A percentile compares a stretch with the other conserved stretches of the same genome.
Conservation (phyloP, 805 yeast species). For the Wickerhamomyces canadensis region DNA sequence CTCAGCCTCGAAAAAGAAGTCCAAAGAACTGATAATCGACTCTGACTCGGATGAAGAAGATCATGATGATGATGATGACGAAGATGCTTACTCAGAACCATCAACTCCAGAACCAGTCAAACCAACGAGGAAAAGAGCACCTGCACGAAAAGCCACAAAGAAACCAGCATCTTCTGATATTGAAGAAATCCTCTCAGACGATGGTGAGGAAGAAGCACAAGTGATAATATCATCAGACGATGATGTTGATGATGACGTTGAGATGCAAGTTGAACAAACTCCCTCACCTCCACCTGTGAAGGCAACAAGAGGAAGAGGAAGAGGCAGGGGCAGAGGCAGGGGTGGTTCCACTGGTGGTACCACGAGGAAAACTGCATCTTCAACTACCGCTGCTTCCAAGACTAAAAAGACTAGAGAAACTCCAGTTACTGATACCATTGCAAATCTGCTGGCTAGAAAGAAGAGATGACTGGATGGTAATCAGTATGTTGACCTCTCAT, state of each 20-base stretch:
- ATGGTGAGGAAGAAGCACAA: not conserved
- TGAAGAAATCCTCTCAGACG: not conserved
- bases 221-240: not conserved
- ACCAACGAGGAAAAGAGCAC: not conserved
- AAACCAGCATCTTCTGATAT: not conserved
- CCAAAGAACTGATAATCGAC: constrained; percentile 19
- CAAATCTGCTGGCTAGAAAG: constrained; percentile 1
- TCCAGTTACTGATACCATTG: constrained; percentile 2
- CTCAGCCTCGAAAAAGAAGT: not conserved
- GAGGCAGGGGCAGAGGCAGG: not conserved
- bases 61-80: constrained; percentile 14
- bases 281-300: not conserved
- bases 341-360: not conserved
- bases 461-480: not conserved
- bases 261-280: not conserved
- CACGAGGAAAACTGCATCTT: not conserved
- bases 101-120: not conserved
- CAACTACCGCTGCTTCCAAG: not conserved
- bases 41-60: constrained; percentile 23
- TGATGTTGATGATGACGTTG: not conserved
- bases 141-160: not conserved
- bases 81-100: constrained; percentile 1
- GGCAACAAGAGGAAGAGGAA: not conserved
- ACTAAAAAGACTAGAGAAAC: not conserved
- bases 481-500: no score